Conservation (phyloP, 139 green algal species). For the Tetraselmis striata region DNA sequence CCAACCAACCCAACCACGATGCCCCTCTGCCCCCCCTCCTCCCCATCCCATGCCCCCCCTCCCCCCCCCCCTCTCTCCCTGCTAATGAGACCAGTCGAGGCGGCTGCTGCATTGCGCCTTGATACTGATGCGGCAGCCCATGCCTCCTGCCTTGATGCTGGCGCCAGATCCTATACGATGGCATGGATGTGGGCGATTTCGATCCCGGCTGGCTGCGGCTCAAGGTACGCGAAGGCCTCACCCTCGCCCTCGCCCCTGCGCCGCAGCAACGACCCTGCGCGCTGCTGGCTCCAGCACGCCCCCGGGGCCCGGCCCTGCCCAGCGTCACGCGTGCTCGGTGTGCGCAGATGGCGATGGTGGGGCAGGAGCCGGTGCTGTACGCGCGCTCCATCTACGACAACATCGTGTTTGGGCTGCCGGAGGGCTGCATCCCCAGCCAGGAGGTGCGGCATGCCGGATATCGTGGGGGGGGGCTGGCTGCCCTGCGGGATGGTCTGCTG, state of each 20-base stretch:
- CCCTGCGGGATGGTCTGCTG: neutral
- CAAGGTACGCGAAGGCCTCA: neutral
- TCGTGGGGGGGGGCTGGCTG: neutral
- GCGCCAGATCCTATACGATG: slow-evolving; percentile 38
- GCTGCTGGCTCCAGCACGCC: too few relatives aligned
- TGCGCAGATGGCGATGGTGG: slow-evolving; percentile 49
- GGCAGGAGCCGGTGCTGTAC: slow-evolving; percentile 84
- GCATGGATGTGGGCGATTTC: slow-evolving; percentile 50
- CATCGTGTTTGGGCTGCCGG: slow-evolving; percentile 73
- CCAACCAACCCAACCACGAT: too few relatives aligned
- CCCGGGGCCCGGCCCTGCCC: too few relatives aligned
- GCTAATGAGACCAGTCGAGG: neutral
- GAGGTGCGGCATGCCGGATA: slow-evolving; percentile 15
- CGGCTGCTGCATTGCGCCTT: too few relatives aligned
- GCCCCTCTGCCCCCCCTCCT: too few relatives aligned
- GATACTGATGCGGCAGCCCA: too few relatives aligned
- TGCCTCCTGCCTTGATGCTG: too few relatives aligned
- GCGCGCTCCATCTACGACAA: slow-evolving; percentile 66
- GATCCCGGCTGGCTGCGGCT: slow-evolving; percentile 51
- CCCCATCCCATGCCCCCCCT: too few relatives aligned
- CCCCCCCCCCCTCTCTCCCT: too few relatives aligned
- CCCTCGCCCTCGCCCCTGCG: neutral
- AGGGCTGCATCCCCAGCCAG: slow-evolving; percentile 34
- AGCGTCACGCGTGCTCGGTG: slow-evolving; percentile 2
- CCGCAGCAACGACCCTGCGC: too few relatives aligned